Evolutionary conservation across 1,284 basidiomycete species (phyloP).

Genomic region (Boletellus sp.): DNA sequence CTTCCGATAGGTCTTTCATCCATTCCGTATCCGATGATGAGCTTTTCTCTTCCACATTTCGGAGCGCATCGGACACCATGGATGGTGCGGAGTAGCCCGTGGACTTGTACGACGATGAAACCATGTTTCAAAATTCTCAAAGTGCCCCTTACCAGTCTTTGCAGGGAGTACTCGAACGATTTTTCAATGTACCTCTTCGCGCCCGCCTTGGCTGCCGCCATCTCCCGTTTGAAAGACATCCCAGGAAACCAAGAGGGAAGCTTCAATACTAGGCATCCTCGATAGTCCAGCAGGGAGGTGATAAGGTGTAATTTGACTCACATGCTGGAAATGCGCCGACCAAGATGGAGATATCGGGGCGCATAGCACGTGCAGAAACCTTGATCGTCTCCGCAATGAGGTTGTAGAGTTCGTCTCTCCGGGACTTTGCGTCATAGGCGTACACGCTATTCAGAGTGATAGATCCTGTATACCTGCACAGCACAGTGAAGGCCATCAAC

Average conservation of each 20-base stretch:
- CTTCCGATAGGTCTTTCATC: conserved; percentile 15
- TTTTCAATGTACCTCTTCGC: conserved; percentile 17
- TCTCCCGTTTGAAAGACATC: conserved; percentile 17
- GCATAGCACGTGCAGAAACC: conserved; percentile 12
- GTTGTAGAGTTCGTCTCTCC: conserved; percentile 16
- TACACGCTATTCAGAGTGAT: conserved; percentile 27
- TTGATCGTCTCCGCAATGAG: conserved; percentile 7
- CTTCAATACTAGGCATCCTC: conserved; percentile 16
- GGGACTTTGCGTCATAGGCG: conserved; percentile 19
- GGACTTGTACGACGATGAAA: conserved; percentile 7
- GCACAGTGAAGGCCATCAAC: neutral
- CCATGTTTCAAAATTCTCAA: neutral
- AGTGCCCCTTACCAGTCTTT: conserved; percentile 13
- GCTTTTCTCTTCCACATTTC: conserved; percentile 6
- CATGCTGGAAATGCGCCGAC: conserved; percentile 22
- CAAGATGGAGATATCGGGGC: conserved; percentile 21
- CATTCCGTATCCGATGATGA: neutral
- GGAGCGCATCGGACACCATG: conserved; percentile 25
- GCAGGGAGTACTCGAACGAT: conserved; percentile 19
- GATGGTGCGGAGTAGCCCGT: conserved; percentile 9
- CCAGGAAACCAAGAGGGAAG: conserved; percentile 24
- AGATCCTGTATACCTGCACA: conserved; percentile 24
- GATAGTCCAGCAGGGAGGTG: neutral
- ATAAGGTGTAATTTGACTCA: conserved; percentile 3
- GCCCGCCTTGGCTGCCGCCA: conserved; percentile 6